phyloP scores from a whole-genome alignment of 352 stramenopile genomes.

The Pythium biforme region DNA sequence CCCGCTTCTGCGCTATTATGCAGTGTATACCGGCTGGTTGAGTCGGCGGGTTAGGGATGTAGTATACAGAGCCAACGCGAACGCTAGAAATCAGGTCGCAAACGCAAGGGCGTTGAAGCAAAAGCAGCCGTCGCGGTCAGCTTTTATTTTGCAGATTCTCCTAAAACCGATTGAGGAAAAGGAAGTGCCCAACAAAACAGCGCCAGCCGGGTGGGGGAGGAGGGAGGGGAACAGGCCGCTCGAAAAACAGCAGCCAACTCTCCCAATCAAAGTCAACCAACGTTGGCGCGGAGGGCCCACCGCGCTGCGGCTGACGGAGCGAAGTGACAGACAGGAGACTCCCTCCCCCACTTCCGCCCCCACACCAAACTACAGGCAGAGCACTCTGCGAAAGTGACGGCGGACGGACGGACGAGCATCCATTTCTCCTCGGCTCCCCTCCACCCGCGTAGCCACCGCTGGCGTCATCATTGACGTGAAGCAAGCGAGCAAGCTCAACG shows the following conservation, averaged over 20 bases:
- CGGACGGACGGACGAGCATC: slow-evolving; percentile 5
- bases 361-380: not conserved
- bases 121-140: not conserved
- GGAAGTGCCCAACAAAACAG: slow-evolving; percentile 7
- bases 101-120: not conserved
- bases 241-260: slow-evolving; percentile 10
- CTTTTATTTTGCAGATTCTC: slow-evolving; percentile 2
- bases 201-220: not conserved
- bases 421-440: not conserved
- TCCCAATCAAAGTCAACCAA: slow-evolving; percentile 7
- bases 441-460: not conserved
- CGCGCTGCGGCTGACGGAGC: not conserved
- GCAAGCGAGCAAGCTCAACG: too few species aligned
- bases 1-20: not conserved
- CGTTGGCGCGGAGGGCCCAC: not conserved
- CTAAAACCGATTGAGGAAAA: slow-evolving; percentile 12
- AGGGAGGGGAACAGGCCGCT: not conserved
- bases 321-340: slow-evolving; percentile 8
- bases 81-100: not conserved
- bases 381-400: slow-evolving; percentile 8
- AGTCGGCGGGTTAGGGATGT: not conserved
- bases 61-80: not conserved
- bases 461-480: not conserved
- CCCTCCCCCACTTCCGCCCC: not conserved
- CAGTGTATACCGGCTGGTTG: not conserved